Percentiles rank a stretch among this genome's conserved stretches.
These are phyloP conservation scores for Pseudocercospora musae DNA, from an alignment of 2,329 filamentous ascomycete species.

Conservation along the genomic window DNA sequence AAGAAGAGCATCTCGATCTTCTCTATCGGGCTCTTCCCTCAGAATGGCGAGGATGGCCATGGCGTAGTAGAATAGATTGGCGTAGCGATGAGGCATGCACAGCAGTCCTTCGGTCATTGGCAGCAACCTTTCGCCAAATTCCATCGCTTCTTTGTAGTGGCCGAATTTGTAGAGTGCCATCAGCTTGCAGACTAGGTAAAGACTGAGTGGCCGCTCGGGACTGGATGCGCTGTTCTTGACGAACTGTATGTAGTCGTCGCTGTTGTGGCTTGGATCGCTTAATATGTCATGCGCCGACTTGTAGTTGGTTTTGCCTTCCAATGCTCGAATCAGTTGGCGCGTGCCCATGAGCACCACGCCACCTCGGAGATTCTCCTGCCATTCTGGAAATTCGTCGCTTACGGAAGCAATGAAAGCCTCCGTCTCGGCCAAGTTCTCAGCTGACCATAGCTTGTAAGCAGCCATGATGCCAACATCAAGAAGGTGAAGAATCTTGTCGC, in stretches of 20 bases:
- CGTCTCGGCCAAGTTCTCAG: conserved; percentile 65
- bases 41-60: conserved; percentile 42
- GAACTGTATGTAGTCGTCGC: conserved; percentile 53
- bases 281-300: conserved; percentile 56
- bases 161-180: conserved; percentile 44
- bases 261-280: conserved; percentile 65
- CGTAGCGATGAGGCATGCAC: conserved; percentile 44
- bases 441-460: conserved; percentile 65
- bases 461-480: conserved; percentile 67
- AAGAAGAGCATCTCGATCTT: conserved; percentile 44
- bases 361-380: conserved; percentile 68
- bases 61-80: conserved; percentile 43
- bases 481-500: conserved; percentile 69
- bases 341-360: conserved; percentile 66
- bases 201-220: conserved; percentile 60
- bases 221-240: conserved; percentile 51
- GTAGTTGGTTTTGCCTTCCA: conserved; percentile 69
- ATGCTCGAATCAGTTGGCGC: conserved; percentile 63
- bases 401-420: conserved; percentile 68
- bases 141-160: conserved; percentile 41
- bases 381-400: conserved; percentile 71
- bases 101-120: conserved; percentile 43
- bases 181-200: conserved; percentile 61
- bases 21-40: conserved; percentile 33
- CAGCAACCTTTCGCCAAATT: conserved; percentile 42